phyloP scores from a whole-genome alignment of 495 filamentous ascomycete species.

The Niebla homalea region DNA sequence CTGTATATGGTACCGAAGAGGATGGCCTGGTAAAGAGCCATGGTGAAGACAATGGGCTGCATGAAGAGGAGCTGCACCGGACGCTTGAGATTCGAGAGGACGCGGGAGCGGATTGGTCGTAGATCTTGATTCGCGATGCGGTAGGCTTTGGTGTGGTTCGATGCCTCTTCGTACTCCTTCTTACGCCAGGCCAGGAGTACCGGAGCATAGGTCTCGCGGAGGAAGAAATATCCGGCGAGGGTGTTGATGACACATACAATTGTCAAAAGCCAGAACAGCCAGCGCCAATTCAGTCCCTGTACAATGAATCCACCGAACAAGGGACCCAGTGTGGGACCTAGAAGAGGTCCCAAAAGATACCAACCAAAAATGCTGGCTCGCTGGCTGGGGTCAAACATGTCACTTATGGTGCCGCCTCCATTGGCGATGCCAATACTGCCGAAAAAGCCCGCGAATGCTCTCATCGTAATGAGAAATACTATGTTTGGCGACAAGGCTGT shows the following conservation, averaged over 20 bases:
- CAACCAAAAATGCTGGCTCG: slow-evolving; percentile 30
- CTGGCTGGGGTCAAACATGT: slow-evolving; percentile 54
- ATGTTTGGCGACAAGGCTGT: slow-evolving; percentile 56
- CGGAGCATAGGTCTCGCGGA: slow-evolving; percentile 62
- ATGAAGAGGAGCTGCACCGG: slow-evolving; percentile 45
- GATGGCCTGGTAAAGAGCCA: slow-evolving; percentile 46
- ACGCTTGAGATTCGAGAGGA: slow-evolving; percentile 24
- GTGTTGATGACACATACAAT: slow-evolving; percentile 44
- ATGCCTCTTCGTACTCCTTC: slow-evolving; percentile 1
- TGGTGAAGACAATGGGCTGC: slow-evolving; percentile 46
- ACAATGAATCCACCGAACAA: slow-evolving; percentile 60
- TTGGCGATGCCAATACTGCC: slow-evolving; percentile 59
- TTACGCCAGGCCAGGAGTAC: slow-evolving; percentile 18
- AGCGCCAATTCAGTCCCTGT: slow-evolving; percentile 64
- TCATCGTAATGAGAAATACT: slow-evolving; percentile 45
- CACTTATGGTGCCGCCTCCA: slow-evolving; percentile 60
- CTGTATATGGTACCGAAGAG: slow-evolving; percentile 46
- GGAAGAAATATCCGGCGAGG: slow-evolving; percentile 35
- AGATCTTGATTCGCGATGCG: slow-evolving; percentile 15
- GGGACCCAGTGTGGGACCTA: slow-evolving; percentile 32
- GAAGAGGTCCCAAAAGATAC: slow-evolving; percentile 18
- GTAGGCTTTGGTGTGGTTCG: slow-evolving; percentile 5
- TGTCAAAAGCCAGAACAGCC: slow-evolving; percentile 69
- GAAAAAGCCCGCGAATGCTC: slow-evolving; percentile 47
- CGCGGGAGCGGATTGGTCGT: slow-evolving; percentile 11